phyloP scores from a whole-genome alignment of 1,139 yeast species.

The Geotrichum cucujoidarum region DNA sequence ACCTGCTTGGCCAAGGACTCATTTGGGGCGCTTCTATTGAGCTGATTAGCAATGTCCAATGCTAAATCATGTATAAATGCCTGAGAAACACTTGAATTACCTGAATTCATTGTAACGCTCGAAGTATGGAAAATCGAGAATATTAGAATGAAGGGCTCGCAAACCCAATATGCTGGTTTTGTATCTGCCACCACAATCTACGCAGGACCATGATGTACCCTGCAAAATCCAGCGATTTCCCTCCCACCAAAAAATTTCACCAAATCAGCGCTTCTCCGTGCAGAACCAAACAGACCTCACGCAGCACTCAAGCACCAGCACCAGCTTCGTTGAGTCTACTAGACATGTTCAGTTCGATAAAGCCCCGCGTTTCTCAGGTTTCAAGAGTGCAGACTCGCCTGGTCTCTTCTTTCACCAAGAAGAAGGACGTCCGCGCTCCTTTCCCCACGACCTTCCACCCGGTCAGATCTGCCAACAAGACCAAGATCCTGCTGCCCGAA shows the following conservation, averaged over 20 bases:
- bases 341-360: conserved; percentile 4
- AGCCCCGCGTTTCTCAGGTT: conserved; percentile 1
- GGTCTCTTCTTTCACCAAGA: conserved; percentile 19
- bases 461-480: conserved; percentile 40
- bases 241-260: conserved; percentile 11
- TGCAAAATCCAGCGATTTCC: background rate
- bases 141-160: no score
- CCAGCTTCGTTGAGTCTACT: no score
- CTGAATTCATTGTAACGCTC: conserved; percentile 9
- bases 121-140: background rate
- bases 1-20: conserved; percentile 28
- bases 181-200: background rate
- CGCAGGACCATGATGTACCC: background rate
- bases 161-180: background rate
- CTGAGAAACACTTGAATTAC: conserved; percentile 6
- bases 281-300: no score
- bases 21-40: conserved; percentile 27
- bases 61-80: conserved; percentile 23
- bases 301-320: no score
- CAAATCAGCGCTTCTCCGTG: conserved; percentile 7
- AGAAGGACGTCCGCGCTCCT: conserved; percentile 25
- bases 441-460: conserved; percentile 43
- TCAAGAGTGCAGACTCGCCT: conserved; percentile 4
- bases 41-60: conserved; percentile 28
- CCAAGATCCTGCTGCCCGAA: conserved; percentile 37